Base-by-base conservation (phyloP, 1,284 basidiomycete species). In the Laetiporus sulphureus region DNA sequence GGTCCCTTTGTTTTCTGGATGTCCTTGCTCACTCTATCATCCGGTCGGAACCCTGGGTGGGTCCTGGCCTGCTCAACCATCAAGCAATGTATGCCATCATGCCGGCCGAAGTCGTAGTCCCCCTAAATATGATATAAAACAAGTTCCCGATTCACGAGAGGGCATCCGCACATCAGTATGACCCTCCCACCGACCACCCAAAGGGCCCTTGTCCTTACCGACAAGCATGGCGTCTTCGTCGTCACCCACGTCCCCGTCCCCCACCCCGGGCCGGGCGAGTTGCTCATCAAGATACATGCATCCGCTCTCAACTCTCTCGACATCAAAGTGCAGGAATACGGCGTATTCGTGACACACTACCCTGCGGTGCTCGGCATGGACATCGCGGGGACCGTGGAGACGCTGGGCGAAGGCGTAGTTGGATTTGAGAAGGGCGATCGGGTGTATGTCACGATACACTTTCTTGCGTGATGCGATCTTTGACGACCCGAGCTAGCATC, bases 281-380 rank as follows among this genome's bases (percentile, higher is more conserved):
- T 66, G 27, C 57, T 66, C 23, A 55, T 67, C 40, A 64, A 62
- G 46, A 51, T 67, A 27, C 40, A 54, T 21, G 48, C 62, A 3
- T 50, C 56, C 8, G 61, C 57, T 2, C 49, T 68, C 11, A 66
- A 65, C 44, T 64, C 63, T 2, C 53, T 59, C 25, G 69, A 71
- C 35, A 64, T 63, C 60, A 66, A 62, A 44, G 60, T 67, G 7
- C 65, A 62, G 33, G 29, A 47, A 5, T 45, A 48, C 6, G 63
- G 57, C 8, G 0, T 53, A 23, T 38, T 55, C 24, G 40, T 59
- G 0, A 30, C 49, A 0, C 36, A 53, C 0, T 70, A 46, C 44
- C 69, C 69, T 3, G 53, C 61, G 1, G 54, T 69, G 15, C 44
- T 71, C 16, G 77, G 77, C 11, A 62, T 57, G 3, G 76, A 79